Evolutionary conservation across 768 basidiomycete species (phyloP), one percentile per base, ranked within the genome.

Genomic region (Collybia sordida): DNA sequence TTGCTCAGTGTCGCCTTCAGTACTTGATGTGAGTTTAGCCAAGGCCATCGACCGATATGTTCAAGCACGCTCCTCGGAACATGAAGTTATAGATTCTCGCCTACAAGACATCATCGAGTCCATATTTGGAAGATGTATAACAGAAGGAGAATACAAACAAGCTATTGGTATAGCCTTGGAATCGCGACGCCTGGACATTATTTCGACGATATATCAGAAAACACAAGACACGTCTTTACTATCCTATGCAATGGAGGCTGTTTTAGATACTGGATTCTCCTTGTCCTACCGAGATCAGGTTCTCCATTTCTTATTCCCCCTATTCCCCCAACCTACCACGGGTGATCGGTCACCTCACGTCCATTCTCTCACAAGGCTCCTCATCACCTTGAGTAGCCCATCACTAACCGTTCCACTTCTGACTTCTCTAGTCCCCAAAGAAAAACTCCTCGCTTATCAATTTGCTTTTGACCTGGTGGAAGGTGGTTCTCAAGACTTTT

Each of bases 41-140:
- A 95, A 92, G 64, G 94, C 94, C 45, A 93, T 99, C 60, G 97
- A 99, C 79, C 81, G 86, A 49, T 98, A 97, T 61, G 90, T 98
- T 55, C 71, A 81, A 45, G 72, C 81, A 24, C 83, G 91, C 28
- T 64, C 78, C 1, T 75, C 83, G 49, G 85, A 86, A 53, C 74
- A 78, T 55, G 77, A 77, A 35, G 85, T 85, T 65, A 80, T 94
- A 44, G 96, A 98, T 61, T 70, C 85, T 5, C 83, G 89, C 38
- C 72, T 98, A 41, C 86, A 87, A 66, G 67, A 72, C 31, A 91
- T 97, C 50, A 93, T 98, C 43, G 93, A 98, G 65, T 80, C 83
- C 34, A 97, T 98, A 51, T 90, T 98, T 65, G 71, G 76, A 22
- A 81, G 88, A 27, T 96, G 93, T 61, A 86, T 93, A 43, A 77